phyloP scores from a whole-genome alignment of 2,329 filamentous ascomycete genomes.

The Fusarium oxysporum region DNA sequence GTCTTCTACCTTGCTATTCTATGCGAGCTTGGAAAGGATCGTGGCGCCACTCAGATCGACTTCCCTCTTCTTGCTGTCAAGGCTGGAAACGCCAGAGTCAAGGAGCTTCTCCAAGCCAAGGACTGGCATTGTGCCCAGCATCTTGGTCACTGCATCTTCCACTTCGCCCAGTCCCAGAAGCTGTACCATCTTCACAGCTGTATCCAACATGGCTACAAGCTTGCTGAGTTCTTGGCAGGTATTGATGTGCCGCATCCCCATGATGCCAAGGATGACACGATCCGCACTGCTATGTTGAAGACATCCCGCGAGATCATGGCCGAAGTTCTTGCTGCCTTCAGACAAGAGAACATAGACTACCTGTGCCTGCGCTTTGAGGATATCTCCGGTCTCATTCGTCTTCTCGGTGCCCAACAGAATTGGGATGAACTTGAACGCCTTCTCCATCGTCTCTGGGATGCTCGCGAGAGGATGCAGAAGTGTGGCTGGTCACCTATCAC shows the following conservation, averaged over 20 bases:
- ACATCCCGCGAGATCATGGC: conserved; percentile 43
- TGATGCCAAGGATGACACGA: conserved; percentile 45
- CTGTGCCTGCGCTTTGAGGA: conserved; percentile 57
- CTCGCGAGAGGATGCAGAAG: conserved; percentile 37
- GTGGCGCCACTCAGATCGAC: conserved; percentile 49
- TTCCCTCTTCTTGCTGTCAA: conserved; percentile 54
- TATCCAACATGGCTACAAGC: conserved; percentile 58
- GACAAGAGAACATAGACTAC: conserved; percentile 57
- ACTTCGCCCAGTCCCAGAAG: conserved; percentile 55
- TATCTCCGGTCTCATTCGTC: conserved; percentile 57
- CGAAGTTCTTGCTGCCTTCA: conserved; percentile 56
- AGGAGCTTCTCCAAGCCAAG: conserved; percentile 52
- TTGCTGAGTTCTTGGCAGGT: conserved; percentile 58
- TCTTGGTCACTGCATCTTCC: conserved; percentile 57
- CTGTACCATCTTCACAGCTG: conserved; percentile 55
- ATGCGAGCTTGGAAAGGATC: conserved; percentile 51
- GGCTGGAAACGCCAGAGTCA: conserved; percentile 48
- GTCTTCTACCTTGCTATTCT: conserved; percentile 57
- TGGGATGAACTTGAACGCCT: conserved; percentile 57
- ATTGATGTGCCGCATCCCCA: conserved; percentile 51
- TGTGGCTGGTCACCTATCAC: conserved; percentile 39
- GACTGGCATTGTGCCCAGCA: conserved; percentile 55
- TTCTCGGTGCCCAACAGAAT: conserved; percentile 61
- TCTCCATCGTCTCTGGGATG: conserved; percentile 38
- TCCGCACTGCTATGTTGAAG: conserved; percentile 31